A percentile compares a stretch with the other conserved stretches of the same genome.
phyloP scores from a whole-genome alignment of 2,329 filamentous ascomycete species.

The Xylariaceae sp. region DNA sequence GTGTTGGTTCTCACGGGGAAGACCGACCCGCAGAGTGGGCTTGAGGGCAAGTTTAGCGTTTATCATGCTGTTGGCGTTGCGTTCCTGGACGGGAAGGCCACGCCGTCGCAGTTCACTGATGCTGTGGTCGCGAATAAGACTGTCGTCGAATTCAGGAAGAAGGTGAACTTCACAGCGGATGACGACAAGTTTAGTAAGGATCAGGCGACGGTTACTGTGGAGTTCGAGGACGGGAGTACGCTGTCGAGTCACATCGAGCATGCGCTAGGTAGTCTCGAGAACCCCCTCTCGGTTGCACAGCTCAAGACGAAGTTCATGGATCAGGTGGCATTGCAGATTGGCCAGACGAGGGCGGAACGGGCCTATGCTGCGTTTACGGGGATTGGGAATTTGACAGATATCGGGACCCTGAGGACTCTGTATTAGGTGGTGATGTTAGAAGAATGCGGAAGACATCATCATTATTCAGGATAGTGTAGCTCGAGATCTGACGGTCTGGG shows the following conservation, averaged over 20 bases:
- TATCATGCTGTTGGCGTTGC: slow-evolving; percentile 51
- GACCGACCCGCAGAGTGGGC: slow-evolving; percentile 42
- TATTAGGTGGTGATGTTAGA: slow-evolving; percentile 4
- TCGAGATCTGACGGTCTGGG: too few species aligned
- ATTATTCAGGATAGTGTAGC: too few species aligned
- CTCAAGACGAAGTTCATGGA: slow-evolving; percentile 47
- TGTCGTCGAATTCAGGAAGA: slow-evolving; percentile 34
- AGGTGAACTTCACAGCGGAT: slow-evolving; percentile 41
- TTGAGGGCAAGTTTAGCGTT: slow-evolving; percentile 53
- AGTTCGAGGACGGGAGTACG: slow-evolving; percentile 33
- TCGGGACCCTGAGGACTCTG: slow-evolving; percentile 19
- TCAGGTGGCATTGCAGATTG: slow-evolving; percentile 41
- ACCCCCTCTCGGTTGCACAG: slow-evolving; percentile 39
- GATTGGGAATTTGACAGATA: slow-evolving; percentile 29
- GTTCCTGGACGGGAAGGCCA: slow-evolving; percentile 47
- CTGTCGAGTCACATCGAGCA: slow-evolving; percentile 43
- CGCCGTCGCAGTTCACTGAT: slow-evolving; percentile 48
- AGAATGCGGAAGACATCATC: too few species aligned
- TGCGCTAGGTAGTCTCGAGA: slow-evolving; percentile 47
- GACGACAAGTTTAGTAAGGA: slow-evolving; percentile 35
- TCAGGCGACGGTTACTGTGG: slow-evolving; percentile 32
- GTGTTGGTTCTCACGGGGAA: slow-evolving; percentile 52
- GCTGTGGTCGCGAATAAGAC: slow-evolving; percentile 37
- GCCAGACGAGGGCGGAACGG: slow-evolving; percentile 30
- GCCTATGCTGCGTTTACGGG: slow-evolving; percentile 33